A percentile compares a stretch with the other conserved stretches of the same genome.
These are phyloP conservation scores for Penicillium aurantiogriseum DNA, from an alignment of 2,329 filamentous ascomycete species.

Conservation along the genomic window DNA sequence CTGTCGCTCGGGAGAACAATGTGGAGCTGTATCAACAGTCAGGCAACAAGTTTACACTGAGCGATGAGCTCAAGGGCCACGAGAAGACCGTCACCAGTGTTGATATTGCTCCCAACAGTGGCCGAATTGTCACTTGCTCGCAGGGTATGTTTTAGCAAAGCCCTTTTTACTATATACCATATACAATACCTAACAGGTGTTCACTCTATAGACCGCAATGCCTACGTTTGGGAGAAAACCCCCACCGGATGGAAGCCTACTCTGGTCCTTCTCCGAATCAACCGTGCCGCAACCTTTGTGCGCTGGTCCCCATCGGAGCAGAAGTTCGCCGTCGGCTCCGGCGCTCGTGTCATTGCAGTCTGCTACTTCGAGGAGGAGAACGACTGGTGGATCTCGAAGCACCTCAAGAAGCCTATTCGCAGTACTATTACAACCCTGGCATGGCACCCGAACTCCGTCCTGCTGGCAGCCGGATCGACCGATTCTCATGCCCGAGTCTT, in stretches of 20 bases:
- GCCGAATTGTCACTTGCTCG: conserved; percentile 95
- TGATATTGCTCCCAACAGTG: conserved; percentile 86
- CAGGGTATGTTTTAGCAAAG: conserved; percentile 63
- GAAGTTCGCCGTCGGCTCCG: conserved; percentile 96
- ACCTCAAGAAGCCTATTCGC: conserved; percentile 97
- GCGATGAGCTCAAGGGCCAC: conserved; percentile 92
- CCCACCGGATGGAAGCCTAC: conserved; percentile 92
- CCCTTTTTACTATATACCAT: not conserved
- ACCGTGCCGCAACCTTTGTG: conserved; percentile 92
- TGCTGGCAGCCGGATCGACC: conserved; percentile 92
- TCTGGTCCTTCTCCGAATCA: conserved; percentile 93
- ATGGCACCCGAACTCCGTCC: conserved; percentile 97
- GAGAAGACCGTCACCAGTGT: conserved; percentile 97
- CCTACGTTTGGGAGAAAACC: conserved; percentile 96
- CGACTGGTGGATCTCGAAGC: conserved; percentile 99
- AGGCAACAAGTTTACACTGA: conserved; percentile 74
- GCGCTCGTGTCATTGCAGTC: conserved; percentile 89
- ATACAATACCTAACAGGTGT: not conserved
- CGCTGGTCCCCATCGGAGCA: conserved; percentile 95
- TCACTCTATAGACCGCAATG: conserved; percentile 74
- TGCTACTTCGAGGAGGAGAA: conserved; percentile 99
- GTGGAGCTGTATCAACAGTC: conserved; percentile 81
- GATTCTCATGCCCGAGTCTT: conserved; percentile 95
- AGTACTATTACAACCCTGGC: conserved; percentile 92
- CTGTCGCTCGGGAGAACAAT: conserved; percentile 83